These are phyloP conservation scores for Yarrowia osloensis DNA, from an alignment of 805 yeast species.

Conservation along the genomic window DNA sequence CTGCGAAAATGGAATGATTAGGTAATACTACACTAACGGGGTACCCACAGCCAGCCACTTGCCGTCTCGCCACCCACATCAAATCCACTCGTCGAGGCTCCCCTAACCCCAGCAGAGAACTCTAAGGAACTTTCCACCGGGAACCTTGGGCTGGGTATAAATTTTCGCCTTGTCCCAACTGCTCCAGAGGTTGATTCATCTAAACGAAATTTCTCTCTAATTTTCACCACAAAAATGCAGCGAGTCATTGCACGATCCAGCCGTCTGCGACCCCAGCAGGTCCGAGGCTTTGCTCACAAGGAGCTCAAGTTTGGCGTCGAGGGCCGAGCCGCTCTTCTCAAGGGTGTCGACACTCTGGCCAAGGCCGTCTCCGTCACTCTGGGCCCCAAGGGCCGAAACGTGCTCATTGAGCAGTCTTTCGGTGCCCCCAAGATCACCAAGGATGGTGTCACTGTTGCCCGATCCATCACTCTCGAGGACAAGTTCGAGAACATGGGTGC, in stretches of 20 bases:
- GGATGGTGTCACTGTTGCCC: conserved; percentile 98
- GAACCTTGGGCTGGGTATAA: conserved; percentile 5
- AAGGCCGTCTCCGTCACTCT: conserved; percentile 95
- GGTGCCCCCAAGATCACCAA: conserved; percentile 98
- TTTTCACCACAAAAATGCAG: conserved; percentile 34
- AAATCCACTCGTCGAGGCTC: too few species aligned
- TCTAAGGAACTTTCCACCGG: conserved; percentile 26
- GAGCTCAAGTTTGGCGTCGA: conserved; percentile 96
- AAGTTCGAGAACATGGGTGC: conserved; percentile 97
- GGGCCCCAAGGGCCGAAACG: conserved; percentile 98
- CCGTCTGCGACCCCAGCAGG: conserved; percentile 36
- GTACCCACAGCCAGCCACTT: neutral
- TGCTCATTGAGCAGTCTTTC: conserved; percentile 91
- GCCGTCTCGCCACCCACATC: too few species aligned
- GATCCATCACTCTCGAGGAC: conserved; percentile 76
- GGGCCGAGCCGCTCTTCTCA: conserved; percentile 90
- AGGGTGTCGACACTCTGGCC: conserved; percentile 92
- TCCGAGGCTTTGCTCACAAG: conserved; percentile 61
- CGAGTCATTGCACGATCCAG: conserved; percentile 35
- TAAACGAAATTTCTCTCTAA: neutral
- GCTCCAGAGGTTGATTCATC: neutral
- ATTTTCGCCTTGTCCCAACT: conserved; percentile 21
- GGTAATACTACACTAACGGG: too few species aligned
- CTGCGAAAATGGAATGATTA: neutral
- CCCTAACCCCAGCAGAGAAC: conserved; percentile 31